Evolutionary conservation across 148 eudicot species (phyloP).

Genomic region (Persicaria maculosa): DNA sequence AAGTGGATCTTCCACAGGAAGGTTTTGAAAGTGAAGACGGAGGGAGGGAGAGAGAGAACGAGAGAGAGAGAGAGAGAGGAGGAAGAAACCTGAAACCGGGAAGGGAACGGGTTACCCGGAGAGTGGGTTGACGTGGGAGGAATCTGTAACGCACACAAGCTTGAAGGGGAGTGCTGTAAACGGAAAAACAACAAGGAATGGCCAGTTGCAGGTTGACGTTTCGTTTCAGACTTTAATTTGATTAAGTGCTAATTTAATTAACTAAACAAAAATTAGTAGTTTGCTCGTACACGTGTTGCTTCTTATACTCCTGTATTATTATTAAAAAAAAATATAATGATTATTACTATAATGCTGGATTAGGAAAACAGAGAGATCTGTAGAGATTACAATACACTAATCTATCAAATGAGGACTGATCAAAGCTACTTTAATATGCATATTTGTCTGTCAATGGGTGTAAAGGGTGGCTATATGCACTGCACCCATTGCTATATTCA

Average conservation of each 20-base stretch:
- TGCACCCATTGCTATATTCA: too few species aligned
- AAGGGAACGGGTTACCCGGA: not conserved
- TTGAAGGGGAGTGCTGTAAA: not conserved
- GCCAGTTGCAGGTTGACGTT: constrained; percentile 10
- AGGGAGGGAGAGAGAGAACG: constrained; percentile 4
- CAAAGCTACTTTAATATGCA: too few species aligned
- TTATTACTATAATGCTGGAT: too few species aligned
- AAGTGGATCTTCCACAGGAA: not conserved
- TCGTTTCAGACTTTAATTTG: not conserved
- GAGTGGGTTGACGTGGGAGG: not conserved
- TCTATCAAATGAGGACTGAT: too few species aligned
- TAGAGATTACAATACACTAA: too few species aligned
- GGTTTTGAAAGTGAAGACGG: constrained; percentile 9
- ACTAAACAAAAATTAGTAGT: too few species aligned
- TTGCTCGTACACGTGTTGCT: too few species aligned
- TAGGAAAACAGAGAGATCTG: too few species aligned
- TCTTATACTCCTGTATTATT: too few species aligned
- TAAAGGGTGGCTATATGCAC: too few species aligned
- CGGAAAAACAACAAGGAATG: not conserved
- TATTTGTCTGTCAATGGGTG: too few species aligned
- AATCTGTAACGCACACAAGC: not conserved
- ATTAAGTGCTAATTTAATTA: not conserved
- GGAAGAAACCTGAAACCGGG: not conserved
- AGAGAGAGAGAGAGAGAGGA: constrained; percentile 4
- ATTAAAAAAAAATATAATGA: too few species aligned